Base-by-base conservation (phyloP, 257 asterid genomes). In the Euphrasia confusa region DNA sequence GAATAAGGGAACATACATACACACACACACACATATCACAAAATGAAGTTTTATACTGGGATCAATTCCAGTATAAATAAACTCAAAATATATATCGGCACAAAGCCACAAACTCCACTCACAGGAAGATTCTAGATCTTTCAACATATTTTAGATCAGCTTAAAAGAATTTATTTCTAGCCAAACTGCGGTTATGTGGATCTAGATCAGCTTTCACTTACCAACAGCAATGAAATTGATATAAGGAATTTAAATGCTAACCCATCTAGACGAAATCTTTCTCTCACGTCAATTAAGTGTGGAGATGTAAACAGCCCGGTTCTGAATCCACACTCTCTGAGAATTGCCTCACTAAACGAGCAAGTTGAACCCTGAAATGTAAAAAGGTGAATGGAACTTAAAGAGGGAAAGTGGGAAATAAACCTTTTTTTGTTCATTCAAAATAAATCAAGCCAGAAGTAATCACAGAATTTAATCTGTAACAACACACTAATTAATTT, bases 261-360 rank as follows among this genome's bases (percentile, higher is more conserved):
- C 96, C 95, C 94, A 65, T 87, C 79, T 13, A 87, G 71, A 63
- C 96, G 95, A 68, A 87, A 87, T 82, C 97, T 78, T 78, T 90
- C 97, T 76, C 92, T 81, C 82, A 90, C 90, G 64, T 90, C 97
- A 78, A 87, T 87, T 79, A 90, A 79, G 79, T 90, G 95, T 4
- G 97, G 97, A 45, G 97, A 90, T 74, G 90, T 84, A 71, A 90
- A 90, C 33, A 87, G 84, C 70, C 97, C 97, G 60, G 97, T 90
- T 74, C 75, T 80, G 74, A 84, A 77, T 67, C 97, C 95, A 67
- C 95, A 72, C 71, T 90, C 88, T 76, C 86, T 78, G 71, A 90
- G 63, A 68, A 90, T 83, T 45, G 95, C 89, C 77, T 90, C 97
- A 77, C 83, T 83, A 72, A 90, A 84, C 18, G 93, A 65, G 58